Base-by-base conservation (phyloP, 2,329 filamentous ascomycete species). In the Pyrenophora teres region DNA sequence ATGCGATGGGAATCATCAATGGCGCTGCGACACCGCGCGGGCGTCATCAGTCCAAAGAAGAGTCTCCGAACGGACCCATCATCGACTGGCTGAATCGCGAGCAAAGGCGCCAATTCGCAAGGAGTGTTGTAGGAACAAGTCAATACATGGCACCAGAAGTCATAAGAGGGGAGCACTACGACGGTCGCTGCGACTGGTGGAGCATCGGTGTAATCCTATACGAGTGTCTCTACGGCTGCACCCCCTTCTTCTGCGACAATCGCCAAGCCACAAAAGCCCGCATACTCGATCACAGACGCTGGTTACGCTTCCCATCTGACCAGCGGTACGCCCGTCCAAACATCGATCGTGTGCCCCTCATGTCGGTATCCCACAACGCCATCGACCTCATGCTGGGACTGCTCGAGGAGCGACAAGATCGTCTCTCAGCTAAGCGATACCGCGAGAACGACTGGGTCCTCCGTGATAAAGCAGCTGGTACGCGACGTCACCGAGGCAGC, bases 91-190 rank as follows among this genome's bases (percentile, higher is more conserved):
- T 77, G 16, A 77, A 79, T 45, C 73, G 74, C 16, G 74, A 70
- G 4, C 75, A 78, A 43, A 87, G 86, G 60, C 85, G 91, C 33
- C 83, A 83, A 30, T 82, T 90, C 30, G 93, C 93, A 1, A 84
- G 87, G 61, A 96, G 92, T 39, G 86, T 96, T 1, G 93, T 97
- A 9, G 93, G 93, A 2, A 97, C 94, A 2, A 96, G 92, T 70
- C 93, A 97, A 70, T 97, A 97, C 77, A 97, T 97, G 94, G 93
- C 94, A 0, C 93, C 93, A 2, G 94, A 97, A 77, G 90, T 97
- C 15, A 87, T 97, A 51, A 80, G 83, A 59, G 90, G 92, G 23
- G 83, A 91, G 41, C 77, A 82, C 32, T 97, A 97, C 72, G 94
- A 97, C 74, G 93, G 90, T 25, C 83, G 93, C 67, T 97, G 93